Conservation (phyloP, 352 stramenopile species). For the Lagenidium giganteum region DNA sequence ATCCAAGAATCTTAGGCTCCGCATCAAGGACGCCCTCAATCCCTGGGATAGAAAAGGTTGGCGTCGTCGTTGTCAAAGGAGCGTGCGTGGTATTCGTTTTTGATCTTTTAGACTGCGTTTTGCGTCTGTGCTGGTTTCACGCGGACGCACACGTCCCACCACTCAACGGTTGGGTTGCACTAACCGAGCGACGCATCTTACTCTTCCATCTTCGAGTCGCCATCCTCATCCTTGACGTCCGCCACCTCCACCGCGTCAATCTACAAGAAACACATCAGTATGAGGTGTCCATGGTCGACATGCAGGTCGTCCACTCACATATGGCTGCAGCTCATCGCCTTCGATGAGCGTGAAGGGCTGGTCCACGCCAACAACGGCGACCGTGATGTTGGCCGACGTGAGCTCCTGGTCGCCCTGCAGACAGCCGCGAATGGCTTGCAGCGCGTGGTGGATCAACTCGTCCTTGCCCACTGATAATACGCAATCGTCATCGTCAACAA, state of each 20-base stretch:
- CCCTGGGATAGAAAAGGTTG: no score
- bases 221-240: constrained; percentile 78
- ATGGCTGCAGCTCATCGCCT: constrained; percentile 90
- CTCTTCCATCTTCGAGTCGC: constrained; percentile 80
- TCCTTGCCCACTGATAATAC: constrained; percentile 75
- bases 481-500: no score
- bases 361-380: constrained; percentile 94
- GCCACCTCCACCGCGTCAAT: constrained; percentile 85
- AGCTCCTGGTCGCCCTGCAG: constrained; percentile 96
- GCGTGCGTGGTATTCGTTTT: no score
- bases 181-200: constrained; percentile 24
- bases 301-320: no score
- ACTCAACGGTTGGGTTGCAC: neutral
- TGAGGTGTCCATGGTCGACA: no score
- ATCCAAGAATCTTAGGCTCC: no score
- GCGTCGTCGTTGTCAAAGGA: no score
- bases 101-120: constrained; percentile 1
- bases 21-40: no score
- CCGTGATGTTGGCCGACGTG: constrained; percentile 88
- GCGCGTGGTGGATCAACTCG: constrained; percentile 97
- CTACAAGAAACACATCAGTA: constrained; percentile 21
- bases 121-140: no score
- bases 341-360: constrained; percentile 94
- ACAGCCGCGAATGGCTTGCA: constrained; percentile 95
- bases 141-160: no score